A percentile compares a stretch with the other conserved stretches of the same genome.
These are phyloP conservation scores for Penstemon davidsonii DNA, from an alignment of 257 asterid genomes.

Conservation along the genomic window DNA sequence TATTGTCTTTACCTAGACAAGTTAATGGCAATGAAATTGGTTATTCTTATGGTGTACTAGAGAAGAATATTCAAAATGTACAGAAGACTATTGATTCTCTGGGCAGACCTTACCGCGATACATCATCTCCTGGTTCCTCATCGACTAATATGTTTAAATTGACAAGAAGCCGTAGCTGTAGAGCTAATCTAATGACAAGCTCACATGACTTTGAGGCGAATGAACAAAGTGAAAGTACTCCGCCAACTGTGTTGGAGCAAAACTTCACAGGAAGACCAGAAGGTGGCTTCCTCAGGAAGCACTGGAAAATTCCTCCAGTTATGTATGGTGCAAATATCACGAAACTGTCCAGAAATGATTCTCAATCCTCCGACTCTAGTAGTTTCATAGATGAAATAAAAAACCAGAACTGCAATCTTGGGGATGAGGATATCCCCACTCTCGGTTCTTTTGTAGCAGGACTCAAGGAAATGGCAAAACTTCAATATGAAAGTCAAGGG, in stretches of 20 bases:
- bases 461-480: slow-evolving; percentile 86
- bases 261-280: slow-evolving; percentile 69
- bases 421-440: slow-evolving; percentile 88
- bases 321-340: slow-evolving; percentile 52
- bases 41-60: slow-evolving; percentile 41
- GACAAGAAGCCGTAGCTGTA: slow-evolving; percentile 66
- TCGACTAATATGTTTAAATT: slow-evolving; percentile 42
- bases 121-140: slow-evolving; percentile 43
- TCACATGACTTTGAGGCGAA: slow-evolving; percentile 44
- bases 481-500: slow-evolving; percentile 51
- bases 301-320: slow-evolving; percentile 78
- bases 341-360: slow-evolving; percentile 53
- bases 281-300: slow-evolving; percentile 56
- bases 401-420: slow-evolving; percentile 41
- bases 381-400: slow-evolving; percentile 56
- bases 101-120: slow-evolving; percentile 44
- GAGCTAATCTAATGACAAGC: slow-evolving; percentile 48
- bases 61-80: slow-evolving; percentile 52
- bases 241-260: slow-evolving; percentile 65
- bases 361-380: slow-evolving; percentile 64
- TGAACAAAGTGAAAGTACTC: slow-evolving; percentile 66
- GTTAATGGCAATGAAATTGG: slow-evolving; percentile 36
- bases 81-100: slow-evolving; percentile 50
- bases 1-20: slow-evolving; percentile 35
- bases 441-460: slow-evolving; percentile 96